Evolutionary conservation across 257 asterid species (phyloP).

Genomic region (Nicotiana benthamiana): DNA sequence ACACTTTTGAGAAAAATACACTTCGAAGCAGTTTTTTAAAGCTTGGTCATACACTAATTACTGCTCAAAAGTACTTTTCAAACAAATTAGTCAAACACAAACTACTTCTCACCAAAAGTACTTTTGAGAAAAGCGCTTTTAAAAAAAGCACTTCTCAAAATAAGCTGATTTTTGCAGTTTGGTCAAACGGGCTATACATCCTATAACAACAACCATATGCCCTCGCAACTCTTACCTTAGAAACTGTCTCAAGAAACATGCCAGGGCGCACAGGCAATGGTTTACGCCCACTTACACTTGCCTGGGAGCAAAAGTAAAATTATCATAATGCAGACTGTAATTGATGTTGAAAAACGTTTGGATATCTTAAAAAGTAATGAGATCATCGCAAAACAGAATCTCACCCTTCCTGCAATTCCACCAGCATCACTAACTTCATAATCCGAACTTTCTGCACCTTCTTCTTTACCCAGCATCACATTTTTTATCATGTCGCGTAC

Average conservation of each 20-base stretch:
- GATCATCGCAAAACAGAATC: slow-evolving; percentile 12
- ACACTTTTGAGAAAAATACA: no score
- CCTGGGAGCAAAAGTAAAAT: slow-evolving; percentile 46
- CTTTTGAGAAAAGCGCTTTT: no score
- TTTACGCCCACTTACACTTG: slow-evolving; percentile 61
- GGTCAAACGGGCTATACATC: no score
- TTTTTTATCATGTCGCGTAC: slow-evolving; percentile 77
- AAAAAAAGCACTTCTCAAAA: no score
- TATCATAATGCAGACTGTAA: slow-evolving; percentile 22
- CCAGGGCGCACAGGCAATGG: slow-evolving; percentile 95
- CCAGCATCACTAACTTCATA: slow-evolving; percentile 24
- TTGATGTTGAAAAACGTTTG: neutral
- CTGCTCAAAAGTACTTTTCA: no score
- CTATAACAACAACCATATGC: neutral
- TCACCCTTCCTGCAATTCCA: slow-evolving; percentile 78
- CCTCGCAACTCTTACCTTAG: slow-evolving; percentile 55
- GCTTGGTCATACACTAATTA: no score
- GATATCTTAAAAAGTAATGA: neutral
- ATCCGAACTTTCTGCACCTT: slow-evolving; percentile 55
- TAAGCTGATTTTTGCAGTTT: no score
- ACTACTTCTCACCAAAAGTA: no score
- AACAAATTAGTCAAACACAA: no score
- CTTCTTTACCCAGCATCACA: slow-evolving; percentile 85
- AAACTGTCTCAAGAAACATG: slow-evolving; percentile 95
- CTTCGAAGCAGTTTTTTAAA: no score